Evolutionary conservation across 1,284 basidiomycete genomes (phyloP), one percentile per base, ranked within the genome.

Genomic region (Ganoderma resinaceum): DNA sequence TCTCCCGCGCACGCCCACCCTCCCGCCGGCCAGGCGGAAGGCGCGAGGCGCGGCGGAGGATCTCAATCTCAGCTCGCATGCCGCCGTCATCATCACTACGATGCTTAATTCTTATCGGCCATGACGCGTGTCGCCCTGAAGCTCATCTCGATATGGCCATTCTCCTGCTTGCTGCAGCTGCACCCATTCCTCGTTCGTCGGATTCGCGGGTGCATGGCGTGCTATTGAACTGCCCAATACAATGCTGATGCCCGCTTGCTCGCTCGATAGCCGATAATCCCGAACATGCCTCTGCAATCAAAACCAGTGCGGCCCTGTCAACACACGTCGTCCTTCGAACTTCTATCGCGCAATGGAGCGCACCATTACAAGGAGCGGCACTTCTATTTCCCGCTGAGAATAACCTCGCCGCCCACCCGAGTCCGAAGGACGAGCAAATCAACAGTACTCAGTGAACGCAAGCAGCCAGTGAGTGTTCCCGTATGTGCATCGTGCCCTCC

Each of bases 1-100:
- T 66, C 64, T 66, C 59, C 64, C 64, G 64, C 64, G 59, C 64
- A 55, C 52, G 8, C n/a, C n/a, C n/a, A n/a, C n/a, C 35, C 18
- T 53, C 31, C 57, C 40, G 57, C 42, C 58, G 58, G 58, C 33
- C 64, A 29, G 37, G 33, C 58, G 63, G 35, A 40, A 49, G 58
- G n/a, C 58, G 57, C 57, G 18, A 55, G 52, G 52, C 29, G 16
- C 18, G 29, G 31, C 31, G 29, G 52, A 55, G 52, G 52, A 55
- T 55, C 52, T 55, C 52, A 55, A 55, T 55, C 52, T 55, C 29
- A 31, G 29, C 29, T 55, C 26, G 7, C 14, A 55, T 18, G 29
- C n/a, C 23, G 26, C 26, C 3, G 9, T 31, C 52, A 31, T 26
- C 2, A 49, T 55, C 52, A 55, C 29, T 55, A 7, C 52, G 16